A percentile compares a stretch with the other conserved stretches of the same genome.
Evolutionary conservation across 768 basidiomycete species (phyloP).

Genomic region (Leccinellum albellum): DNA sequence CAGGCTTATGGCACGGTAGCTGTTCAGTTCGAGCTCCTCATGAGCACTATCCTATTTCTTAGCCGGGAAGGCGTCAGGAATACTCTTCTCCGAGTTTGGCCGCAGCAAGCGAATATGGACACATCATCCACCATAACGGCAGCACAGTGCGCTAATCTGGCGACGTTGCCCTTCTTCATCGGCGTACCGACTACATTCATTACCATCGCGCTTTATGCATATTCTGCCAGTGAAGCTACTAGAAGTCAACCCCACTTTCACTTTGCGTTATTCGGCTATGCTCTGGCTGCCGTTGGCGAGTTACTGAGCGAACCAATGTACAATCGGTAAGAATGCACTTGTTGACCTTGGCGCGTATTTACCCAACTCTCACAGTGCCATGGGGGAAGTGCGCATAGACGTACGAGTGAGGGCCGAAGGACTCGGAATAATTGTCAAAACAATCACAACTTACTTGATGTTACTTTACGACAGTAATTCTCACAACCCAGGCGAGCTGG

Average conservation of each 20-base stretch:
- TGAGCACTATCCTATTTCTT: constrained; percentile 87
- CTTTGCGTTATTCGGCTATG: constrained; percentile 64
- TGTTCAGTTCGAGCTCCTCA: constrained; percentile 90
- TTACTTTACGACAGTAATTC: constrained; percentile 48
- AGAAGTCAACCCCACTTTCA: constrained; percentile 62
- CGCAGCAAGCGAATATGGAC: constrained; percentile 12
- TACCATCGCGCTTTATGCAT: constrained; percentile 51
- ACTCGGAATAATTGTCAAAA: constrained; percentile 69
- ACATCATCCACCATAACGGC: neutral
- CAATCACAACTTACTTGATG: constrained; percentile 64
- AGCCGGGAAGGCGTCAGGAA: constrained; percentile 91
- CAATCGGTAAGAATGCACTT: constrained; percentile 48
- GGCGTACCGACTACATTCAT: constrained; percentile 63
- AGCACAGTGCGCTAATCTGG: constrained; percentile 40
- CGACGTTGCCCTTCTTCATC: constrained; percentile 62
- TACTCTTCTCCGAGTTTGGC: constrained; percentile 65
- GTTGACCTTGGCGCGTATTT: neutral
- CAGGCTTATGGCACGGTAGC: constrained; percentile 85
- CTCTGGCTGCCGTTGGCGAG: constrained; percentile 70
- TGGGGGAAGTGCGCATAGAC: constrained; percentile 61
- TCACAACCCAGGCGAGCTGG: constrained; percentile 38
- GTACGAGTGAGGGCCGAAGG: constrained; percentile 86
- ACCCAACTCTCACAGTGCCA: constrained; percentile 48
- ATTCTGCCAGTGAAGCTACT: constrained; percentile 50
- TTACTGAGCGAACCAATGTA: constrained; percentile 81